Base-by-base conservation (phyloP, 2,329 filamentous ascomycete genomes). In the Simplicillium sp. region DNA sequence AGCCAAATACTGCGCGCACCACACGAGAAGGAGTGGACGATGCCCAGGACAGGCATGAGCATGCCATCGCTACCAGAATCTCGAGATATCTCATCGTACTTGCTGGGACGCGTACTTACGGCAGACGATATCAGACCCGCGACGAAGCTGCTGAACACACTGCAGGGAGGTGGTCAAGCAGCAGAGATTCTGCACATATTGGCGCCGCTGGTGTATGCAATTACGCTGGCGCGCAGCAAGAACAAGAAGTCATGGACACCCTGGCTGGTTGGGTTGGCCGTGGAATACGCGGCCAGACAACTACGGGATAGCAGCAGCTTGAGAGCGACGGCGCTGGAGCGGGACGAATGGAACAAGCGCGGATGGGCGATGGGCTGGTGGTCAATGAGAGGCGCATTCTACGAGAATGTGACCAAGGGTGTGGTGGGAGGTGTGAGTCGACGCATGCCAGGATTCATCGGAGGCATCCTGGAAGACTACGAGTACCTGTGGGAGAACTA, bases 401-500 rank as follows among this genome's bases (percentile, higher is more conserved):
- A 98, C 62, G 87, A 97, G 62, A 87, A 88, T 53, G 73, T 96
- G 45, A 94, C 87, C 37, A 86, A 85, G 62, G 76, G 78, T 4
- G 62, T 90, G 12, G 81, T 90, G 7, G 69, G 70, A 25, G 83
- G 80, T 53, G 73, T 95, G 49, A 81, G 79, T 49, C 83, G 82
- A 55, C 80, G 84, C 39, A 71, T 95, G 61, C 76, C 94, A 36
- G 80, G 84, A 49, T 77, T 98, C 57, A 71, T 95, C 17, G 84
- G 82, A 8, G 87, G 85, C 43, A 83, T 98, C 36, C 64, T 97
- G 47, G 88, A 96, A 58, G 92, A 98, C 60, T 98, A 98, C 58
- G 87, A 95, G 62, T 97, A 94, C 59, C 70, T 98, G 28, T 98
- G 92, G 92, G 88, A 96, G 64, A 89, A 94, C 53, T 97, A 96